phyloP scores from a whole-genome alignment of 805 yeast species.

The Cyberlindnera xylosilytica region DNA sequence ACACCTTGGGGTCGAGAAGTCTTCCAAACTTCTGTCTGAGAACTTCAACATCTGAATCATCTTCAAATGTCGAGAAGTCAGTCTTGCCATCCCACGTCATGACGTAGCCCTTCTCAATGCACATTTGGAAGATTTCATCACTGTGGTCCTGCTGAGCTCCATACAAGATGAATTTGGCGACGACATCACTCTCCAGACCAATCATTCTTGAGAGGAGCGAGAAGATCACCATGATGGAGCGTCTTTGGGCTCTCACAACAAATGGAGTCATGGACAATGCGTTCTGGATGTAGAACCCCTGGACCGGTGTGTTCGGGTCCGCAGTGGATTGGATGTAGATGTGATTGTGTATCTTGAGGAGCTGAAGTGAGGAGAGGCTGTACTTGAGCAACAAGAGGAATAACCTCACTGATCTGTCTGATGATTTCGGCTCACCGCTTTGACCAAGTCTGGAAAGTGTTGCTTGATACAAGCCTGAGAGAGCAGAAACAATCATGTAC shows the following conservation, averaged over 20 bases:
- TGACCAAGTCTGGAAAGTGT: too few relatives aligned
- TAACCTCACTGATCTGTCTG: too few relatives aligned
- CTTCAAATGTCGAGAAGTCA: conserved; percentile 5
- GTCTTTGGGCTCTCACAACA: too few relatives aligned
- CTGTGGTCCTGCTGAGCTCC: neutral
- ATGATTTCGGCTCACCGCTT: too few relatives aligned
- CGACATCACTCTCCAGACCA: neutral
- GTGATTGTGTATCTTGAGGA: conserved; percentile 4
- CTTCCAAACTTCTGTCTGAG: conserved; percentile 2
- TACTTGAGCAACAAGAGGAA: conserved; percentile 7
- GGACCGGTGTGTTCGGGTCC: too few relatives aligned
- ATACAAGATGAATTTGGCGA: conserved; percentile 9
- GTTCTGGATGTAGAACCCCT: too few relatives aligned
- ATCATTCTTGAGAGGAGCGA: conserved; percentile 5
- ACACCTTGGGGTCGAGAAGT: conserved; percentile 3
- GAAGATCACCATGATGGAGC: too few relatives aligned
- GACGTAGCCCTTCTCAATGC: neutral
- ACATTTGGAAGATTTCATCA: conserved; percentile 7
- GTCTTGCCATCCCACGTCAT: neutral
- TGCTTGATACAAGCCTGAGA: neutral
- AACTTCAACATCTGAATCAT: conserved; percentile 12
- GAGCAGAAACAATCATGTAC: neutral
- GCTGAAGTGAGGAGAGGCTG: conserved; percentile 4
- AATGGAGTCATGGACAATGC: too few relatives aligned
- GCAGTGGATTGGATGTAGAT: too few relatives aligned